Evolutionary conservation across 345 rosid genomes (phyloP).

Genomic region (Angophora floribunda): DNA sequence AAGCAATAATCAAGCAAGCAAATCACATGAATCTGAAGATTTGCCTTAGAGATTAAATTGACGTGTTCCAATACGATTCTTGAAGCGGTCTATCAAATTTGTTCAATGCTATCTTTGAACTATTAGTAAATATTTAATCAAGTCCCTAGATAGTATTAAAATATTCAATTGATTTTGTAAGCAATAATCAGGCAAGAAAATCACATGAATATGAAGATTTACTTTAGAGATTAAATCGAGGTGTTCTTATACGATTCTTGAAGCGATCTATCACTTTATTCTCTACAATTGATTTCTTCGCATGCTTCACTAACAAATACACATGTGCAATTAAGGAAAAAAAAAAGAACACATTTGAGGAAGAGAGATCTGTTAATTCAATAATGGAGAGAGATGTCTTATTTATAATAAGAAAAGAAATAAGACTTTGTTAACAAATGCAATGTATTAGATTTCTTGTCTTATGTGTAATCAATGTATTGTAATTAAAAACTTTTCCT

Average conservation of each 20-base stretch:
- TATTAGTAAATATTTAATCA: too few species aligned
- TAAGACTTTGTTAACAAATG: not conserved
- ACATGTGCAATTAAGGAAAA: not conserved
- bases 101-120: too few species aligned
- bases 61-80: not conserved
- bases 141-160: too few species aligned
- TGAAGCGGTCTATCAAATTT: not conserved
- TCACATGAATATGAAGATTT: too few species aligned
- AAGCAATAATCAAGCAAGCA: not conserved
- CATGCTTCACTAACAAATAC: not conserved
- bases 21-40: not conserved
- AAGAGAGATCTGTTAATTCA: not conserved
- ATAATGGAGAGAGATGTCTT: not conserved
- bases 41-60: not conserved
- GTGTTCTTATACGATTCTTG: not conserved
- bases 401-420: not conserved
- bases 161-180: too few species aligned
- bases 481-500: not conserved
- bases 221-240: not conserved
- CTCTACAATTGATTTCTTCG: too few species aligned
- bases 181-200: too few species aligned
- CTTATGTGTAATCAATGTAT: not conserved
- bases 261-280: not conserved
- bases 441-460: not conserved
- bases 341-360: not conserved